Evolutionary conservation across 768 basidiomycete genomes (phyloP), one percentile per base, ranked within the genome.

Genomic region (Mycena leptocephala): DNA sequence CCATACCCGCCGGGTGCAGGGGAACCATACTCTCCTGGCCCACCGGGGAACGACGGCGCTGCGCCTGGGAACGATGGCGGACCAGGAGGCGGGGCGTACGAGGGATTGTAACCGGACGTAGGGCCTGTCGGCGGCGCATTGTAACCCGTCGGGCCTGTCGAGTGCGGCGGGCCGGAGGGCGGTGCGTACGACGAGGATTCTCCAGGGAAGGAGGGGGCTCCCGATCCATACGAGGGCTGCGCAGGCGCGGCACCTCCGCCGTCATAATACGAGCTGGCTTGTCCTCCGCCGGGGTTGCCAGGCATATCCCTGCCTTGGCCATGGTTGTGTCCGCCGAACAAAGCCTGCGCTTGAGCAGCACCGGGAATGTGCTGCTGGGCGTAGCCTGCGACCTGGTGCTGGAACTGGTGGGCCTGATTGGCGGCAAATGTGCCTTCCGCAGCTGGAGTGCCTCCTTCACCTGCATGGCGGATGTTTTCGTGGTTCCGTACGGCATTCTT

Each of bases 401-500:
- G 92, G 61, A 89, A 82, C 51, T 90, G 85, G 14, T 86, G 80
- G 4, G 89, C 93, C 58, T 91, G 85, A 56, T 82, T 84, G 51
- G 88, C 84, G 0, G 92, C 91, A 72, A 83, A 90, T 1, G 88
- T 82, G 6, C 91, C 91, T 64, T 92, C 85, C 3, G 88, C 83
- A 16, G 86, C 84, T 13, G 90, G 72, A 0, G 84, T 70, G 4
- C 91, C 89, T 33, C 91, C 90, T 76, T 93, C 89, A 4, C 91
- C 91, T 0, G 86, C 86, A 8, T 87, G 79, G 1, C 95, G 91
- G 37, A 93, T 88, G 82, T 96, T 96, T 81, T 93, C 85, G 84
- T 96, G 95, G 77, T 91, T 91, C 6, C 93, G 90, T 0, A 96
- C 94, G 0, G 92, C 83, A 14, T 93, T 87, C 82, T 94, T 95